Conservation (phyloP, 176 grass and related monocot species). For the Alloteropsis semialata region DNA sequence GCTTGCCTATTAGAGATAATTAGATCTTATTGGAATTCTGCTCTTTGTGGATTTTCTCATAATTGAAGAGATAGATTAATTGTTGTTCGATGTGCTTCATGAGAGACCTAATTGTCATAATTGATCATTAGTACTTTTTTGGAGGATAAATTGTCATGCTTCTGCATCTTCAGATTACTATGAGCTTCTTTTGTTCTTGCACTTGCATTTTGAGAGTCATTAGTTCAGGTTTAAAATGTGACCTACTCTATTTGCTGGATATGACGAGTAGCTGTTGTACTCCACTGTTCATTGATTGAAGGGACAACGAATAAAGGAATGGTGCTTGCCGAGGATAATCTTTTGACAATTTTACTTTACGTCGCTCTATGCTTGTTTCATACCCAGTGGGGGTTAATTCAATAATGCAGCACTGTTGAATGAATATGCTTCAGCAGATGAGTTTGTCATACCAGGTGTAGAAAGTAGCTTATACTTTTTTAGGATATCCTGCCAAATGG, state of each 20-base stretch:
- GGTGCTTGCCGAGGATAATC: not conserved
- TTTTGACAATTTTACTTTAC: not conserved
- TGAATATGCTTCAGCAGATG: not conserved
- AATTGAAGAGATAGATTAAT: not conserved
- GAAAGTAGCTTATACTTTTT: not conserved
- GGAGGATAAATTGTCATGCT: not conserved
- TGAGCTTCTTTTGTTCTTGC: not conserved
- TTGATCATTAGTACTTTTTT: not conserved
- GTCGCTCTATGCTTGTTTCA: not conserved
- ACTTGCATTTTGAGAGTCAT: constrained; percentile 2
- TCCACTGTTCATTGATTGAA: not conserved
- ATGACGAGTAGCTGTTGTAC: not conserved
- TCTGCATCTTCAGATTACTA: not conserved
- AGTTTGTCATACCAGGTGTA: not conserved
- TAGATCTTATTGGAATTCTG: not conserved
- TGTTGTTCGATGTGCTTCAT: not conserved
- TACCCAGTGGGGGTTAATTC: not conserved
- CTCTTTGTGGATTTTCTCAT: not conserved
- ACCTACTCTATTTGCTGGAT: constrained; percentile 28
- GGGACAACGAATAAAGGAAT: not conserved
- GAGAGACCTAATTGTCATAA: not conserved
- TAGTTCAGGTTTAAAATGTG: not conserved
- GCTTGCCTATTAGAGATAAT: not conserved
- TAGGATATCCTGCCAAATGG: not conserved
- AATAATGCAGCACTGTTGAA: not conserved